Evolutionary conservation across 192 early-diverging fungal genomes (phyloP).

Genomic region (Backusella mclennaniae): DNA sequence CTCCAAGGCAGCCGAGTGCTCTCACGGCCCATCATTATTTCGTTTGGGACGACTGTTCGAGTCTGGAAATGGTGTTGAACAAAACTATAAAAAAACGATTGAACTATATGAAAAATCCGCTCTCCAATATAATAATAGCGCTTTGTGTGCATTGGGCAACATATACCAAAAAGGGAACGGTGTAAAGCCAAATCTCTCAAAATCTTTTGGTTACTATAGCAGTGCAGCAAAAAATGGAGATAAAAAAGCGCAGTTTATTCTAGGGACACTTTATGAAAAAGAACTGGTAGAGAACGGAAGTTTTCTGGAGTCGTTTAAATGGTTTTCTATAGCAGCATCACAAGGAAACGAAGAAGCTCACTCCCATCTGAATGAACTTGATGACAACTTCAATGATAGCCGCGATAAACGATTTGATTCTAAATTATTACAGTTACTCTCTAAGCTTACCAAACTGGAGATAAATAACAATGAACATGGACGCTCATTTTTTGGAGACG

Average conservation of each 20-base stretch:
- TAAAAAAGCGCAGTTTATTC: not conserved
- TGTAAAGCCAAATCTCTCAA: not conserved
- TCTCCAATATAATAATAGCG: not conserved
- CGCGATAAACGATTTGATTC: constrained; percentile 5
- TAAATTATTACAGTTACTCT: not conserved
- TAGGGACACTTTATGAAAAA: not conserved
- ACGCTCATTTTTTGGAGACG: not conserved
- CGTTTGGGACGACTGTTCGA: not conserved
- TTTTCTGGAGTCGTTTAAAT: not conserved
- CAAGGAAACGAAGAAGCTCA: not conserved
- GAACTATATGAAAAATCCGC: not conserved
- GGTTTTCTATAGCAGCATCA: not conserved
- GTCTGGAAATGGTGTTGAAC: not conserved
- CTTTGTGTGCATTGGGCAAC: not conserved
- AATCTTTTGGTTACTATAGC: not conserved
- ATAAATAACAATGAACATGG: not conserved
- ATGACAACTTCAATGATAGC: not conserved
- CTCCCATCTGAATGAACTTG: not conserved
- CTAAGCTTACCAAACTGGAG: not conserved
- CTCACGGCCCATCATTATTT: not conserved
- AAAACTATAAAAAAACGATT: not conserved
- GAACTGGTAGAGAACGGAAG: not conserved
- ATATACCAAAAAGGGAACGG: not conserved
- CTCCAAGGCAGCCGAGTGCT: not conserved
- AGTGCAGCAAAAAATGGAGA: not conserved